These are phyloP conservation scores for Lizonia empirigonia DNA, from an alignment of 2,329 filamentous ascomycete species.

Conservation along the genomic window DNA sequence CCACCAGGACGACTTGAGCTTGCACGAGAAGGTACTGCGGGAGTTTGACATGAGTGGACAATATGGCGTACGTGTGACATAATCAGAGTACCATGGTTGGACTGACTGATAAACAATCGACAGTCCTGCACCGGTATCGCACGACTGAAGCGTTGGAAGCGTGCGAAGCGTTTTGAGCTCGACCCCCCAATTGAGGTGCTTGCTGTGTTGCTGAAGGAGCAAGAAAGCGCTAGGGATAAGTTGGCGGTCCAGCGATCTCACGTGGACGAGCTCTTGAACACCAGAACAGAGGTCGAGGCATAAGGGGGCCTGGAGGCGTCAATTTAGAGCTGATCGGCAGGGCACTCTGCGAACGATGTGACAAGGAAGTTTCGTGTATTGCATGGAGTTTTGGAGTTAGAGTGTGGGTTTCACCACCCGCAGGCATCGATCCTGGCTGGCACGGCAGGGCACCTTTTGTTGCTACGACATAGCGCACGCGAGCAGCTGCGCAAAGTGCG, in stretches of 20 bases:
- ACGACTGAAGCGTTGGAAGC: conserved; percentile 83
- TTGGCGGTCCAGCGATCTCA: conserved; percentile 68
- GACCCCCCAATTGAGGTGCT: conserved; percentile 88
- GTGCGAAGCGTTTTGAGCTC: conserved; percentile 82
- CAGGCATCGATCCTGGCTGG: background rate
- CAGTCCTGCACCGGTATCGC: conserved; percentile 88
- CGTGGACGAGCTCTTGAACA: conserved; percentile 70
- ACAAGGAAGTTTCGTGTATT: conserved; percentile 4
- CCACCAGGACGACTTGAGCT: conserved; percentile 74
- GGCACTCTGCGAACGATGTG: background rate
- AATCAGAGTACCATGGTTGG: background rate
- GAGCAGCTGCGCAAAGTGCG: background rate
- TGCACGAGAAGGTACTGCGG: conserved; percentile 83
- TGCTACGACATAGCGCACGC: background rate
- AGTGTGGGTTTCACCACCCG: conserved; percentile 10
- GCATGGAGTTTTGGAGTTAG: conserved; percentile 23
- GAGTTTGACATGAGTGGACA: conserved; percentile 92
- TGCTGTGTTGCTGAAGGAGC: conserved; percentile 78
- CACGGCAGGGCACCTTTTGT: conserved; percentile 4
- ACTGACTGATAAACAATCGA: conserved; percentile 5
- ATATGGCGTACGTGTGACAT: conserved; percentile 74
- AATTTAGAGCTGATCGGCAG: background rate
- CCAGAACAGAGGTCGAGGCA: conserved; percentile 49
- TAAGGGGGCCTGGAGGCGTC: conserved; percentile 6
- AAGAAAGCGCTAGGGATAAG: conserved; percentile 57